Evolutionary conservation across 2,329 filamentous ascomycete genomes (phyloP), one percentile per base, ranked within the genome.

Genomic region (Boeremia exigua): DNA sequence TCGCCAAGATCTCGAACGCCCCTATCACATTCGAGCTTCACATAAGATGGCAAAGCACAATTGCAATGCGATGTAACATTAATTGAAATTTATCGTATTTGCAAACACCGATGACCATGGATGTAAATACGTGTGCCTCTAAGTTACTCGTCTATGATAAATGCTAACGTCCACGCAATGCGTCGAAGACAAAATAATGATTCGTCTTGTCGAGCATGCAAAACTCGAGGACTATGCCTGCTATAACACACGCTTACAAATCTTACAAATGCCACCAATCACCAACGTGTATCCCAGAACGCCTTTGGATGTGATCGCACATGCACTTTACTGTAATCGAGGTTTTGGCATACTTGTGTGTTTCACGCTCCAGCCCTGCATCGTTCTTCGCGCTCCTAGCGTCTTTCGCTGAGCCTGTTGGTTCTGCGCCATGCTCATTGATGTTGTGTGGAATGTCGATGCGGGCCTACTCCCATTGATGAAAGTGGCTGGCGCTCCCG

Each of bases 341-440:
- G 73, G 73, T 45, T 69, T 69, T 10, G 73, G 72, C 58, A 66
- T 67, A n/a, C 63, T 58, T 42, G 38, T 67, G 44, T 69, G 62
- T 48, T 75, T 75, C n/a, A 74, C 73, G 49, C 67, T 77, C 82
- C 82, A 84, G 2, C 80, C 79, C 58, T 81, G 77, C 74, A 84
- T 77, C 48, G 76, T 80, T 48, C 79, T 71, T 54, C 79, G 75
- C 56, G 81, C 75, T 1, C 83, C 83, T 50, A 84, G 59, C n/a
- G 81, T 83, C 63, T 73, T 80, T 59, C 77, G 77, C 44, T 69
- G 73, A 30, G 65, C 67, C 45, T 62, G 48, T 10, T 67, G 63
- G 37, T 48, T 66, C 37, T 69, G 64, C 47, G 73, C 49, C 42
- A 65, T 56, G 15, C 51, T 69, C 66, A 80, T 73, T 4, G 77